These are phyloP conservation scores for Seiridium unicorne DNA, from an alignment of 2,329 filamentous ascomycete genomes.

Conservation along the genomic window DNA sequence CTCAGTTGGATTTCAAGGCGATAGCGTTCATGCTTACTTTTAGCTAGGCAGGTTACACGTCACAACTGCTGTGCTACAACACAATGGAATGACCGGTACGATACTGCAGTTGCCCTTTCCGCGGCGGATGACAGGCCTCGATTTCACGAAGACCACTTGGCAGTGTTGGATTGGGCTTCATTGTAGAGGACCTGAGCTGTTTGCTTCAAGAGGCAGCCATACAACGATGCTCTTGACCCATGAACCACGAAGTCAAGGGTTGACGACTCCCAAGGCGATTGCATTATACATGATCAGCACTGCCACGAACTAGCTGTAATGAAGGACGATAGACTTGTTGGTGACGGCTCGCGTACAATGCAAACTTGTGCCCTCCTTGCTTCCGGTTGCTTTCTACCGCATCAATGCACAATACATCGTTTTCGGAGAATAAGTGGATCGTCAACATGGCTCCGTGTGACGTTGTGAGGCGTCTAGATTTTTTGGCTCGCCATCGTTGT, in stretches of 20 bases:
- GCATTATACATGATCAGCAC: not conserved
- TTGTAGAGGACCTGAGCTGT: not conserved
- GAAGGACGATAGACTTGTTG: not conserved
- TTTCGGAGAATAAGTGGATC: not conserved
- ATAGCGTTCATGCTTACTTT: too few species aligned
- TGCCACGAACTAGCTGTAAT: not conserved
- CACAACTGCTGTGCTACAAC: not conserved
- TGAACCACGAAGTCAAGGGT: not conserved
- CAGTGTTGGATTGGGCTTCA: not conserved
- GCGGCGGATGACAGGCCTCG: not conserved
- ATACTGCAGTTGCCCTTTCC: not conserved
- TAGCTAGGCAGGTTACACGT: too few species aligned
- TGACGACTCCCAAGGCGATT: not conserved
- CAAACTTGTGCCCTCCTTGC: not conserved
- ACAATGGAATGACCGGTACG: not conserved
- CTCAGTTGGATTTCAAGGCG: too few species aligned
- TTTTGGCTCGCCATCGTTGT: not conserved
- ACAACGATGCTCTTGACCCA: not conserved
- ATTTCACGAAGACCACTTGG: not conserved
- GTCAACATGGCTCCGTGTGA: not conserved
- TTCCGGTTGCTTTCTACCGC: not conserved
- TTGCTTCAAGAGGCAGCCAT: not conserved
- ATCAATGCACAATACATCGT: not conserved
- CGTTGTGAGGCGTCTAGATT: conserved; percentile 1
- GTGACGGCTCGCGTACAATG: not conserved